phyloP scores from a whole-genome alignment of 441 rosid species.

The Syzygium syzygioides region DNA sequence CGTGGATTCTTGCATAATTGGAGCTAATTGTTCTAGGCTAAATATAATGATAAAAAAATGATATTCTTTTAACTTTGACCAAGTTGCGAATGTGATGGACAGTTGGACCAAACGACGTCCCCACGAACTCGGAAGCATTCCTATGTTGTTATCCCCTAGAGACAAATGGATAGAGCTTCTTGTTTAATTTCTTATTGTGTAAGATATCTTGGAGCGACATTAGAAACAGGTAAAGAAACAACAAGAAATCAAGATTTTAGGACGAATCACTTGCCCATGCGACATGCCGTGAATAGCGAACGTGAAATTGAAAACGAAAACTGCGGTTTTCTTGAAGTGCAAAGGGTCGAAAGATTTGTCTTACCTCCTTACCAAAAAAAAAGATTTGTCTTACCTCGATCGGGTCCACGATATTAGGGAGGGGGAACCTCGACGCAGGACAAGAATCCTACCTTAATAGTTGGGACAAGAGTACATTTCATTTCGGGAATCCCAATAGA shows the following conservation, averaged over 20 bases:
- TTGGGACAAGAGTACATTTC: neutral
- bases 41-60: neutral
- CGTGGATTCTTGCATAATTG: neutral
- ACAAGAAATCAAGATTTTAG: neutral
- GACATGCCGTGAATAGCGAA: neutral
- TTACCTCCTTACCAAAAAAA: no score
- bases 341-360: neutral
- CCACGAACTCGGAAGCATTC: neutral
- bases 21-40: neutral
- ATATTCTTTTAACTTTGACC: neutral
- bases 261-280: neutral
- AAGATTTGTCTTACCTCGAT: neutral
- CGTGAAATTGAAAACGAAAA: neutral
- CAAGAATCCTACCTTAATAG: neutral
- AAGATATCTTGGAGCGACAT: neutral
- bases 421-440: neutral
- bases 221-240: neutral
- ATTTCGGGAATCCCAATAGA: neutral
- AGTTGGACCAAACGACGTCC: neutral
- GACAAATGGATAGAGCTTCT: neutral
- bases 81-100: neutral
- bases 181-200: neutral
- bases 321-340: neutral
- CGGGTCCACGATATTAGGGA: neutral
- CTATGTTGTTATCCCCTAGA: neutral